Percentiles rank a stretch among this genome's conserved stretches.
phyloP scores from a whole-genome alignment of 495 filamentous ascomycete species.

The Extremus antarcticus region DNA sequence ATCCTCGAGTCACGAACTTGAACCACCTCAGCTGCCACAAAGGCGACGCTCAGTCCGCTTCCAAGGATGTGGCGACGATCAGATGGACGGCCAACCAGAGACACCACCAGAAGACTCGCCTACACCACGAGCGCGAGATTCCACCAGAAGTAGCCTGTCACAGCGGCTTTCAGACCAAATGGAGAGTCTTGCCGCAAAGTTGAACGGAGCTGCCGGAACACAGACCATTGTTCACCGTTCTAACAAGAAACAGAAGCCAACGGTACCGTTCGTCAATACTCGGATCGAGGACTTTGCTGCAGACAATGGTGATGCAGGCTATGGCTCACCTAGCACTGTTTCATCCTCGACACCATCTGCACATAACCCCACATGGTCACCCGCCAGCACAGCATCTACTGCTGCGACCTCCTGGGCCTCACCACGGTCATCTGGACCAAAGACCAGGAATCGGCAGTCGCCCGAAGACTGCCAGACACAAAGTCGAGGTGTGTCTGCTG shows the following conservation, averaged over 20 bases:
- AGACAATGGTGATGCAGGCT: not conserved
- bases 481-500: conserved; percentile 16
- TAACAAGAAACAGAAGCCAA: conserved; percentile 6
- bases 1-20: conserved; percentile 3
- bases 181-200: conserved; percentile 9
- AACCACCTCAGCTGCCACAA: not conserved
- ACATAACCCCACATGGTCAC: conserved; percentile 8
- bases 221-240: conserved; percentile 17
- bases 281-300: not conserved
- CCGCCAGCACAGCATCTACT: conserved; percentile 15
- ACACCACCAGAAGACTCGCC: not conserved
- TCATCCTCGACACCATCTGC: conserved; percentile 1
- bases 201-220: conserved; percentile 7
- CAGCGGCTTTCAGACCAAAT: conserved; percentile 14
- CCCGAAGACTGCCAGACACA: conserved; percentile 15
- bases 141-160: conserved; percentile 5
- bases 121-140: not conserved
- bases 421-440: conserved; percentile 8
- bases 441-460: conserved; percentile 9
- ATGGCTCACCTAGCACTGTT: conserved; percentile 8
- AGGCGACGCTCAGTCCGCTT: conserved; percentile 17
- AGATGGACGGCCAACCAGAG: conserved; percentile 10
- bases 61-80: conserved; percentile 4
- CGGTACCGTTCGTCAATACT: conserved; percentile 12
- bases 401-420: conserved; percentile 14